Percentiles rank a stretch among this genome's conserved stretches.
Evolutionary conservation across 2,329 filamentous ascomycete species (phyloP).

Genomic region (Trichoderma atroviride): DNA sequence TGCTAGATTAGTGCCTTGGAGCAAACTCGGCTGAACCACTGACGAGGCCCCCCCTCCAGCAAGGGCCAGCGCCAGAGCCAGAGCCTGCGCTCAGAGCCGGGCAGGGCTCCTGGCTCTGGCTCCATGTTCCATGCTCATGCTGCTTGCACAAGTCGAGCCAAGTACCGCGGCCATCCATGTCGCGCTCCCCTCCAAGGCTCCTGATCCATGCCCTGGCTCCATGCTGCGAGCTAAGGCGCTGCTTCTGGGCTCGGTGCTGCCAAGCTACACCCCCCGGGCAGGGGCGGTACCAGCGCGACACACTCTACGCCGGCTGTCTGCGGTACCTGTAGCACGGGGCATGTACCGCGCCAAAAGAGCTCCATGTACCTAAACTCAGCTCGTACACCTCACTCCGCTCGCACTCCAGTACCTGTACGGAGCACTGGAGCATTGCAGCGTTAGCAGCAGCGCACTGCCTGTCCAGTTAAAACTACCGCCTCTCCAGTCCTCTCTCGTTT

Average conservation of each 20-base stretch:
- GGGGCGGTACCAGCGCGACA: not conserved
- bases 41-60: constrained; percentile 16
- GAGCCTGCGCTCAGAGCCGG: constrained; percentile 6
- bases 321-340: constrained; percentile 11
- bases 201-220: constrained; percentile 16
- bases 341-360: not conserved
- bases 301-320: not conserved
- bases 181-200: not conserved
- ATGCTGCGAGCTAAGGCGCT: constrained; percentile 11
- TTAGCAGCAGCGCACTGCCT: constrained; percentile 15
- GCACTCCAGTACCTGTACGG: not conserved
- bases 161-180: not conserved
- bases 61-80: constrained; percentile 11
- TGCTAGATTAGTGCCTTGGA: not conserved
- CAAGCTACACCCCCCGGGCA: not conserved
- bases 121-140: constrained; percentile 12
- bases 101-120: constrained; percentile 10
- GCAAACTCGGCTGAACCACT: constrained; percentile 23
- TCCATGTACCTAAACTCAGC: constrained; percentile 18
- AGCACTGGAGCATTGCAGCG: not conserved
- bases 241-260: not conserved
- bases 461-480: constrained; percentile 48
- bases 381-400: constrained; percentile 23
- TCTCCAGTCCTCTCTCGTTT: constrained; percentile 60
- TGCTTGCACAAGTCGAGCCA: not conserved